phyloP scores from a whole-genome alignment of 2,329 filamentous ascomycete species.

The Boeremia exigua region DNA sequence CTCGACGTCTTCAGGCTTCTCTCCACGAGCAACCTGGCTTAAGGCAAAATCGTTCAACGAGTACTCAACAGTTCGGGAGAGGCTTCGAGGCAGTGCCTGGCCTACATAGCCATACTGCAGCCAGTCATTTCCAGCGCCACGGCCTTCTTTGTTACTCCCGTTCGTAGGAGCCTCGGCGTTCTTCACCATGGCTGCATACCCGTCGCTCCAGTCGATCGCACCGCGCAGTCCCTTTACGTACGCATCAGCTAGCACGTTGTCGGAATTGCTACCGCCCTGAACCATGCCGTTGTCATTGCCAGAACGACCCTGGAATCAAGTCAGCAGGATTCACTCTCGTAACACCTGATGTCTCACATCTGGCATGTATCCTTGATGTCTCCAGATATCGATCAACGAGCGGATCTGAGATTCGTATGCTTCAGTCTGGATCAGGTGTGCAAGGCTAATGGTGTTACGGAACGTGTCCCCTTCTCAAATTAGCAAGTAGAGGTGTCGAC shows the following conservation, averaged over 20 bases:
- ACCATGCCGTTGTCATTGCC: constrained; percentile 72
- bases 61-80: constrained; percentile 50
- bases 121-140: constrained; percentile 74
- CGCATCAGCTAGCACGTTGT: constrained; percentile 74
- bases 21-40: constrained; percentile 43
- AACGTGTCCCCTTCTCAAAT: constrained; percentile 68
- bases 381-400: constrained; percentile 71
- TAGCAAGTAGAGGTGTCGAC: constrained; percentile 53
- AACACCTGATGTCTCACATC: constrained; percentile 46
- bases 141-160: constrained; percentile 69
- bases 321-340: not conserved
- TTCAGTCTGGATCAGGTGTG: constrained; percentile 68
- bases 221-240: constrained; percentile 69
- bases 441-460: constrained; percentile 61
- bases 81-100: constrained; percentile 34
- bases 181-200: constrained; percentile 72
- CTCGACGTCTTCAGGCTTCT: constrained; percentile 46
- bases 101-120: constrained; percentile 65
- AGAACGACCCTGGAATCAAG: constrained; percentile 53
- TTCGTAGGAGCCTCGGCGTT: constrained; percentile 66
- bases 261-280: constrained; percentile 72
- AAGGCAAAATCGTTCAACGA: constrained; percentile 50
- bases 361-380: constrained; percentile 67
- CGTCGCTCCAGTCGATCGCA: constrained; percentile 70
- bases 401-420: constrained; percentile 70